Evolutionary conservation across 2,329 filamentous ascomycete species (phyloP).

Genomic region (Coccinonectria pachysandricola): DNA sequence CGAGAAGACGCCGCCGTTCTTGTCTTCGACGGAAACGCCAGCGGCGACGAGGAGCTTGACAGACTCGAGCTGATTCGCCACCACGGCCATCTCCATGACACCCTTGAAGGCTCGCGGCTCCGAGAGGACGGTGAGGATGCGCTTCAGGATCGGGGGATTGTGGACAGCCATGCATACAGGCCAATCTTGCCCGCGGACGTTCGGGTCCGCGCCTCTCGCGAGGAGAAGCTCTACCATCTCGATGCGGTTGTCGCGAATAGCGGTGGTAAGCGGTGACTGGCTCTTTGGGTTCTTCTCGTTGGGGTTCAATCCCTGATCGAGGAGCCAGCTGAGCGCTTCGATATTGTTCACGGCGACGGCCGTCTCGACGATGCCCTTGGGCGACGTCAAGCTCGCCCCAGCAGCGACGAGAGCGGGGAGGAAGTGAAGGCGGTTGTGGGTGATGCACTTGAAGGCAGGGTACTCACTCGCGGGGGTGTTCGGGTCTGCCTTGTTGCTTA

Average conservation of each 20-base stretch:
- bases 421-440: slow-evolving; percentile 51
- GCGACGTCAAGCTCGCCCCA: slow-evolving; percentile 47
- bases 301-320: slow-evolving; percentile 48
- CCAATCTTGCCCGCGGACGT: slow-evolving; percentile 57
- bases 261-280: slow-evolving; percentile 53
- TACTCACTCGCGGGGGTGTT: slow-evolving; percentile 55
- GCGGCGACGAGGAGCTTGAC: slow-evolving; percentile 55
- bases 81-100: slow-evolving; percentile 57
- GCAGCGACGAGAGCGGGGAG: slow-evolving; percentile 49
- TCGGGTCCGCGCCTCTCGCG: slow-evolving; percentile 48
- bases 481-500: slow-evolving; percentile 47
- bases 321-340: slow-evolving; percentile 48
- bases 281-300: slow-evolving; percentile 50
- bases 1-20: slow-evolving; percentile 63
- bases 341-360: slow-evolving; percentile 52
- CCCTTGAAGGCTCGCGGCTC: slow-evolving; percentile 55
- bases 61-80: slow-evolving; percentile 55
- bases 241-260: slow-evolving; percentile 48
- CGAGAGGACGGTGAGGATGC: slow-evolving; percentile 44
- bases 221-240: slow-evolving; percentile 52
- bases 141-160: slow-evolving; percentile 48
- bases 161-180: slow-evolving; percentile 59
- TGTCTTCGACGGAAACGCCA: slow-evolving; percentile 59
- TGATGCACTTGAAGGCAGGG: slow-evolving; percentile 58
- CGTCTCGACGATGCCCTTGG: slow-evolving; percentile 56